phyloP scores from a whole-genome alignment of 2,329 filamentous ascomycete genomes.

The Diaporthe vaccinii region DNA sequence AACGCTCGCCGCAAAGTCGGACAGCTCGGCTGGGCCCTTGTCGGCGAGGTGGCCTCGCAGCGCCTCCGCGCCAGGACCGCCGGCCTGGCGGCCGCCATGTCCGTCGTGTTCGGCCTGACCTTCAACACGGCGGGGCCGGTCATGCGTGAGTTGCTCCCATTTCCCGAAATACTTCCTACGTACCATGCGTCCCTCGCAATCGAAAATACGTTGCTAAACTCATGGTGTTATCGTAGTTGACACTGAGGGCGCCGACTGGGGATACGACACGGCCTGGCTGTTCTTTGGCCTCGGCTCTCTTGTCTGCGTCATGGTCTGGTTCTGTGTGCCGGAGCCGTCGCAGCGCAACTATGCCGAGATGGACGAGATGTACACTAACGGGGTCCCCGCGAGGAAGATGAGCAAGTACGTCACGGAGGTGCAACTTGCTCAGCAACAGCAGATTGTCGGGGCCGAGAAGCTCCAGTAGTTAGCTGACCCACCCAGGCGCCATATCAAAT shows the following conservation, averaged over 20 bases:
- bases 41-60: slow-evolving; percentile 45
- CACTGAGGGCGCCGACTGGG: slow-evolving; percentile 42
- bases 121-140: slow-evolving; percentile 45
- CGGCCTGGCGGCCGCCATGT: slow-evolving; percentile 42
- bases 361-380: slow-evolving; percentile 46
- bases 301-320: slow-evolving; percentile 41
- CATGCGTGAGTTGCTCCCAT: slow-evolving; percentile 41
- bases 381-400: slow-evolving; percentile 43
- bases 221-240: slow-evolving; percentile 28
- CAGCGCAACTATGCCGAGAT: slow-evolving; percentile 45
- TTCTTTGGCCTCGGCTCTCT: slow-evolving; percentile 42
- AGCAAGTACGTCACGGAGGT: slow-evolving; percentile 42
- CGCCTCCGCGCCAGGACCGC: slow-evolving; percentile 44
- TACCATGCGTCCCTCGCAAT: no score
- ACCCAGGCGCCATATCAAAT: no score
- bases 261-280: slow-evolving; percentile 45
- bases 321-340: slow-evolving; percentile 44
- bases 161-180: no score
- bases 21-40: slow-evolving; percentile 43
- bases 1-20: slow-evolving; percentile 33
- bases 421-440: slow-evolving; percentile 27
- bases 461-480: background rate
- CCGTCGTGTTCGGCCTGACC: slow-evolving; percentile 44
- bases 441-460: background rate
- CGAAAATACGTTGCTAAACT: no score